Conservation (phyloP, 2,329 filamentous ascomycete species). For the Knufia fluminis region DNA sequence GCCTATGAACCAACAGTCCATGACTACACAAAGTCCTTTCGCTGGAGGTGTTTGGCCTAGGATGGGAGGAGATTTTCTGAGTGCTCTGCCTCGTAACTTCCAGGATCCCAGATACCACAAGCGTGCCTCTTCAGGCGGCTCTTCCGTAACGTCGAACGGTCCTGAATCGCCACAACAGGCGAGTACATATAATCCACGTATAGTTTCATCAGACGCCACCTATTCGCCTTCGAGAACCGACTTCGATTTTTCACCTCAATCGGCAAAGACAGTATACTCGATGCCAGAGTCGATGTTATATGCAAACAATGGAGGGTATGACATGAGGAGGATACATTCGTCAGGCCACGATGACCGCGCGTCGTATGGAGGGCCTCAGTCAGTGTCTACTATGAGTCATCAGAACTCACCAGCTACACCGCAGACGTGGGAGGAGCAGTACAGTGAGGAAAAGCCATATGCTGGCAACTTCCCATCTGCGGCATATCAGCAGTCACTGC, state of each 20-base stretch:
- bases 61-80: constrained; percentile 18
- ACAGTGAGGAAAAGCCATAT: not conserved
- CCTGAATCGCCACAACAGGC: constrained; percentile 35
- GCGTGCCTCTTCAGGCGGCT: constrained; percentile 31
- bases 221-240: constrained; percentile 34
- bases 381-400: constrained; percentile 49
- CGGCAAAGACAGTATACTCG: constrained; percentile 41
- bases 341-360: constrained; percentile 40
- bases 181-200: constrained; percentile 31
- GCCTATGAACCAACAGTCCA: constrained; percentile 14
- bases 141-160: constrained; percentile 36
- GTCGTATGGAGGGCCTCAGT: constrained; percentile 45
- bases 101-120: constrained; percentile 28
- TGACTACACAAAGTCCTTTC: constrained; percentile 18
- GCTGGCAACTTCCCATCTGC: constrained; percentile 44
- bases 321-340: constrained; percentile 51
- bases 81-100: constrained; percentile 21
- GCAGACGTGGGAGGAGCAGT: constrained; percentile 31
- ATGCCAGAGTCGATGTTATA: constrained; percentile 39
- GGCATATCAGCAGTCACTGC: constrained; percentile 27
- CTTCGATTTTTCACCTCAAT: constrained; percentile 26
- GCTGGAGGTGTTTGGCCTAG: constrained; percentile 17
- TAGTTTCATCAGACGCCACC: constrained; percentile 37
- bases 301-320: constrained; percentile 18
- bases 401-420: constrained; percentile 54